These are phyloP conservation scores for Ganoderma sinense DNA, from an alignment of 1,284 basidiomycete genomes.

Conservation along the genomic window DNA sequence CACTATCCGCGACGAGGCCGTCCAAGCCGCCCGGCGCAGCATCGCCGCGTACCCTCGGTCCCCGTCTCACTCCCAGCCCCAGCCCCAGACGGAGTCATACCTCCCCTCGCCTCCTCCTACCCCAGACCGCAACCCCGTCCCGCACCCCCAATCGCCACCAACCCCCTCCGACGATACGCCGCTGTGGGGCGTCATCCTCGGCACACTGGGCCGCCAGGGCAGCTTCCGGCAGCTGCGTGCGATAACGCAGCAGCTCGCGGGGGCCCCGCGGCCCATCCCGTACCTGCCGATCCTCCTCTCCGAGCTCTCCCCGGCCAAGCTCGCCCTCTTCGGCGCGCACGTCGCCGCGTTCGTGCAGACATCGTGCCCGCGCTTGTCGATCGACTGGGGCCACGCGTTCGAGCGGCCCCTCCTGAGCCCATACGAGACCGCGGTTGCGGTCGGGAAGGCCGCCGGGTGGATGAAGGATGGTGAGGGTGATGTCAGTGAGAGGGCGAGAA, in stretches of 20 bases:
- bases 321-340: constrained; percentile 83
- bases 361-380: constrained; percentile 93
- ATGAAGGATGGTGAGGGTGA: constrained; percentile 50
- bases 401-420: constrained; percentile 89
- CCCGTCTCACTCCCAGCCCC: constrained; percentile 17
- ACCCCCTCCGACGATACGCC: constrained; percentile 33
- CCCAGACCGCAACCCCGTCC: background rate
- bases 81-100: background rate
- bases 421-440: constrained; percentile 92
- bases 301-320: constrained; percentile 94
- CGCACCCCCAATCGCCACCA: background rate
- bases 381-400: constrained; percentile 99
- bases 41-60: constrained; percentile 47
- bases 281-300: constrained; percentile 93
- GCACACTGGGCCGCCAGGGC: constrained; percentile 95
- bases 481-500: constrained; percentile 37
- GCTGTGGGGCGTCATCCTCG: constrained; percentile 94
- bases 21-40: constrained; percentile 75
- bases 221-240: constrained; percentile 90
- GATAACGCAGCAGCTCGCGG: constrained; percentile 73
- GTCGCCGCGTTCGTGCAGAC: constrained; percentile 94
- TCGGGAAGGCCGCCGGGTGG: constrained; percentile 79
- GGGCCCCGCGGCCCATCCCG: constrained; percentile 65
- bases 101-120: constrained; percentile 13
- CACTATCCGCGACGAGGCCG: constrained; percentile 76